Conservation (phyloP, 2,329 filamentous ascomycete genomes). For the Ascochyta pisi region DNA sequence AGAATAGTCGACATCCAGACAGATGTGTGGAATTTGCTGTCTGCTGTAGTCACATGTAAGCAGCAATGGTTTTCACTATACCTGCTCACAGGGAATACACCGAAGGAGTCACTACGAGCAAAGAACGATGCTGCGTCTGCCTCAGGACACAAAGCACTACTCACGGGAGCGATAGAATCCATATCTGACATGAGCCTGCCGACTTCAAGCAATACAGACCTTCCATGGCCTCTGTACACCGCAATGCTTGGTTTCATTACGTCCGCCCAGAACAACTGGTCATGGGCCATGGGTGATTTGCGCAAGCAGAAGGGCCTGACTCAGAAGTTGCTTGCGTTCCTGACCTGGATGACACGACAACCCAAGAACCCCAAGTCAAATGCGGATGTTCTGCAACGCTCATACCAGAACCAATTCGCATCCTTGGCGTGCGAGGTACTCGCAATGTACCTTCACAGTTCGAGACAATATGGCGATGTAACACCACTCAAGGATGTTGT, state of each 20-base stretch:
- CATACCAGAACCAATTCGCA: slow-evolving; percentile 65
- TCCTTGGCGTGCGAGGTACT: slow-evolving; percentile 86
- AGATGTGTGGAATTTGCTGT: slow-evolving; percentile 83
- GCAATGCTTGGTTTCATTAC: slow-evolving; percentile 87
- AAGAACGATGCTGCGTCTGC: slow-evolving; percentile 50
- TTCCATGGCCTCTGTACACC: slow-evolving; percentile 62
- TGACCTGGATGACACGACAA: slow-evolving; percentile 56
- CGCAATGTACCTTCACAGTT: slow-evolving; percentile 87
- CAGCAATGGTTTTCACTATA: slow-evolving; percentile 98
- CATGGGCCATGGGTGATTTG: slow-evolving; percentile 86
- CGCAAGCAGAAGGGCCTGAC: slow-evolving; percentile 78
- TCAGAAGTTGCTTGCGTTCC: slow-evolving; percentile 72
- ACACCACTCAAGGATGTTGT: slow-evolving; percentile 74
- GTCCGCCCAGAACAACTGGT: slow-evolving; percentile 91
- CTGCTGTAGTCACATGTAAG: slow-evolving; percentile 82
- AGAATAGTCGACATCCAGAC: slow-evolving; percentile 69
- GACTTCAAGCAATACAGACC: slow-evolving; percentile 54
- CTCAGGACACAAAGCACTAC: slow-evolving; percentile 67
- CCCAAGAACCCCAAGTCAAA: slow-evolving; percentile 34
- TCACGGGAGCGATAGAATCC: slow-evolving; percentile 75
- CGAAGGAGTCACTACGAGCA: slow-evolving; percentile 73
- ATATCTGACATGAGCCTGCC: slow-evolving; percentile 71
- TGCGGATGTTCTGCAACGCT: slow-evolving; percentile 30
- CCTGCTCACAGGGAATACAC: slow-evolving; percentile 85
- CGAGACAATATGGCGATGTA: slow-evolving; percentile 75